Base-by-base conservation (phyloP, 2,329 filamentous ascomycete genomes). In the Xenosphaeropsis pyriputrescens region DNA sequence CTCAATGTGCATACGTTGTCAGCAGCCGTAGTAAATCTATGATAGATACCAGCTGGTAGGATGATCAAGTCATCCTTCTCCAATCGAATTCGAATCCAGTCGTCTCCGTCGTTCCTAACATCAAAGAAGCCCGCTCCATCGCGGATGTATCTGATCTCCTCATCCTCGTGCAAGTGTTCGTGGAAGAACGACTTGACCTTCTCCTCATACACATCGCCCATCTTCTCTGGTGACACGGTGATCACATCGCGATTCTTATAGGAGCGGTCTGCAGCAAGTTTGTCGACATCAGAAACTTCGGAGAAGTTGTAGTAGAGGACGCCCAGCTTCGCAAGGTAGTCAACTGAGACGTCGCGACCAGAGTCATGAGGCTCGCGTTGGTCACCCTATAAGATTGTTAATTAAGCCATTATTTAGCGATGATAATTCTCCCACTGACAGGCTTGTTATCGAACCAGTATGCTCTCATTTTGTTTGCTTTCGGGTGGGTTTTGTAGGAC, bases 201-300 rank as follows among this genome's bases (percentile, higher is more conserved):
- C 45, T 82, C 74, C 61, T 98, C 89, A 64, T 96, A 98, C 33
- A 76, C 62, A 30, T 74, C 81, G 40, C 85, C 86, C 79, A 96
- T 85, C 45, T 76, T 80, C 45, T 77, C 67, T 0, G 88, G 89
- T 6, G 85, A 93, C 16, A 98, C 84, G 42, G 74, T 83, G 57
- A 96, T 83, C 62, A 93, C 79, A 64, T 98, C 91, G 40, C 89
- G 82, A 67, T 96, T 95, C 65, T 82, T 88, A 70, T 98, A 96
- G 50, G 73, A 70, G 42, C 89, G 81, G 47, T 81, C 65, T 3
- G 60, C 49, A 2, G 91, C 89, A 33, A 98, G 72, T 32, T 63
- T 57, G 57, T 96, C 70, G 31, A 96, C 86, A 18, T 67, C 67
- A 22, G 67, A 61, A 35, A 88, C 55, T 26, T 73, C 62, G 11